A percentile compares a stretch with the other conserved stretches of the same genome.
phyloP scores from a whole-genome alignment of 1,284 basidiomycete species.

The Malassezia psittaci region DNA sequence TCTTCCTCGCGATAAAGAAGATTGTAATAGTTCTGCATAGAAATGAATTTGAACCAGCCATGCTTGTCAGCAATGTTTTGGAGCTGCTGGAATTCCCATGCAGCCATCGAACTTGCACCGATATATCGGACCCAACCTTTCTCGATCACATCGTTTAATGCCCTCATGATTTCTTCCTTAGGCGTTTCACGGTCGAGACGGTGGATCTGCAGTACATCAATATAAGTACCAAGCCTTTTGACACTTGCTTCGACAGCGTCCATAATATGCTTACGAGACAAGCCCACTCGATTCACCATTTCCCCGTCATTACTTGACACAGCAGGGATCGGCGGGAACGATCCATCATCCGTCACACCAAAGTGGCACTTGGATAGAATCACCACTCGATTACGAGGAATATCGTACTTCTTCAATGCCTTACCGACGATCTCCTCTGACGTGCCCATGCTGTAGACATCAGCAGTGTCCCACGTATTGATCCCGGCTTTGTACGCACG shows the following conservation, averaged over 20 bases:
- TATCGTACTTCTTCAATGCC: conserved; percentile 63
- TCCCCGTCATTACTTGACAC: conserved; percentile 21
- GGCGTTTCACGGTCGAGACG: conserved; percentile 54
- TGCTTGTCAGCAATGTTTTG: conserved; percentile 15
- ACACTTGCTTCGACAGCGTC: conserved; percentile 64
- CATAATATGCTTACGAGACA: conserved; percentile 71
- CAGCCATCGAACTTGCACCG: conserved; percentile 18
- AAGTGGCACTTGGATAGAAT: conserved; percentile 60
- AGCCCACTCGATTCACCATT: conserved; percentile 54
- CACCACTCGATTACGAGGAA: conserved; percentile 62
- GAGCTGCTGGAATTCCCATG: conserved; percentile 18
- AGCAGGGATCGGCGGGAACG: background rate
- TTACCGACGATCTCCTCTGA: conserved; percentile 65
- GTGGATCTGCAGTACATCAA: conserved; percentile 50
- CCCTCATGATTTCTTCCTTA: conserved; percentile 61
- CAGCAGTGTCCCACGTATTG: conserved; percentile 61
- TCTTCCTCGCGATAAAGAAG: conserved; percentile 59
- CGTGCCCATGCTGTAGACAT: conserved; percentile 62
- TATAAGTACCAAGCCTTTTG: conserved; percentile 64
- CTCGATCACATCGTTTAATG: conserved; percentile 53
- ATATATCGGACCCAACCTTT: conserved; percentile 30
- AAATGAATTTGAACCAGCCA: conserved; percentile 44
- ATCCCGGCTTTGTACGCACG: conserved; percentile 51
- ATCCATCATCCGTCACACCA: conserved; percentile 47
- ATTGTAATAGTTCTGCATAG: conserved; percentile 61